These are phyloP conservation scores for Austroboletus olivaceoglutinosus DNA, from an alignment of 1,284 basidiomycete species.

Conservation along the genomic window DNA sequence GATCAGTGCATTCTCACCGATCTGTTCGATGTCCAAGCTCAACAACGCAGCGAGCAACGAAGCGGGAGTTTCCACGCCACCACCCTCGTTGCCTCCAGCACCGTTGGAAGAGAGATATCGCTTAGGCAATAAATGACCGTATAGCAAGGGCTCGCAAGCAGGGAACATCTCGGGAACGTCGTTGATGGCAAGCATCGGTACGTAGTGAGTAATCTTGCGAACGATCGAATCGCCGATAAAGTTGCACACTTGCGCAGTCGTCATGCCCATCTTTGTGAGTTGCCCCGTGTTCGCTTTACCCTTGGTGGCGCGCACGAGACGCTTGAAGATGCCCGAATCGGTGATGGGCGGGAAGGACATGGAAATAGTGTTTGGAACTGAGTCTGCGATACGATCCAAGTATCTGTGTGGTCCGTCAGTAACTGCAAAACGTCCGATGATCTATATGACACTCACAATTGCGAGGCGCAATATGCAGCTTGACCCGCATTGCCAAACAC, in stretches of 20 bases:
- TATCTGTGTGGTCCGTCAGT: slow-evolving; percentile 18
- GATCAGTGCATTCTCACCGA: slow-evolving; percentile 28
- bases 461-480: slow-evolving; percentile 32
- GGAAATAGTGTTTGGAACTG: slow-evolving; percentile 30
- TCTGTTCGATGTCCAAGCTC: slow-evolving; percentile 25
- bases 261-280: slow-evolving; percentile 33
- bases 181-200: slow-evolving; percentile 27
- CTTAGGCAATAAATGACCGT: slow-evolving; percentile 23
- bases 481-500: slow-evolving; percentile 36
- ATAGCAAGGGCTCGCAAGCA: slow-evolving; percentile 26
- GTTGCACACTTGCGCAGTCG: slow-evolving; percentile 31
- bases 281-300: slow-evolving; percentile 31
- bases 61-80: slow-evolving; percentile 20
- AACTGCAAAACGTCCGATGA: neutral
- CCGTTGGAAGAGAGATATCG: slow-evolving; percentile 19
- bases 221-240: slow-evolving; percentile 31
- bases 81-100: slow-evolving; percentile 10
- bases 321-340: slow-evolving; percentile 34
- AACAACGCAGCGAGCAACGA: slow-evolving; percentile 25
- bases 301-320: slow-evolving; percentile 24
- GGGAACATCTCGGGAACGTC: slow-evolving; percentile 27
- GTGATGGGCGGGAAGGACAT: slow-evolving; percentile 36
- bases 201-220: slow-evolving; percentile 32
- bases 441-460: slow-evolving; percentile 19
- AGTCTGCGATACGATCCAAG: slow-evolving; percentile 30